Evolutionary conservation across 306 rosid genomes (phyloP).

Genomic region (Vachellia pachyceras): DNA sequence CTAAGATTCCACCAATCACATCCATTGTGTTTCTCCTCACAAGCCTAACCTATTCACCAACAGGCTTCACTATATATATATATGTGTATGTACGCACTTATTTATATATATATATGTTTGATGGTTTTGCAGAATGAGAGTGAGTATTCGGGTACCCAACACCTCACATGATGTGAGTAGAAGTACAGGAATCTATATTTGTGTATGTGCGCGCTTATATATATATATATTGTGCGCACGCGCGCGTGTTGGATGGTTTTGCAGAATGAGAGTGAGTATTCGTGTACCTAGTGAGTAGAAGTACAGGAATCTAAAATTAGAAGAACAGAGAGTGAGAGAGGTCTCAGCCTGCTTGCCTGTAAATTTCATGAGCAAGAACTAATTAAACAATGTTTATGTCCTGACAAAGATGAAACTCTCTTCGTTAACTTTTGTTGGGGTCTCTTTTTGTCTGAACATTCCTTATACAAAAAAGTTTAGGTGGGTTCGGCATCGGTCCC

Average conservation of each 20-base stretch:
- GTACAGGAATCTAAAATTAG: not conserved
- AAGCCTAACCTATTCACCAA: not conserved
- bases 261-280: not conserved
- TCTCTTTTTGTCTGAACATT: not conserved
- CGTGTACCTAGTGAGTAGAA: not conserved
- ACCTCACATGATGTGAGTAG: slow-evolving; percentile 21
- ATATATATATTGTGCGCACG: no score
- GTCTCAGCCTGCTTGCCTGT: not conserved
- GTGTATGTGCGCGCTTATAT: not conserved
- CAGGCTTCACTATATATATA: not conserved
- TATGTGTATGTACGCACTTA: not conserved
- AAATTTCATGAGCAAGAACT: not conserved
- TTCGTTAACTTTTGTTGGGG: not conserved
- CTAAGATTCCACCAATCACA: slow-evolving; percentile 21
- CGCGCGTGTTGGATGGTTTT: not conserved
- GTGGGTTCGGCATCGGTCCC: no score
- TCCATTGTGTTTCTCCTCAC: not conserved
- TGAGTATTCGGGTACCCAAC: slow-evolving; percentile 6
- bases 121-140: not conserved
- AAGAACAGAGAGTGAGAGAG: not conserved
- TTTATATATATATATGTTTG: not conserved
- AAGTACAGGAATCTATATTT: no score
- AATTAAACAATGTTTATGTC: not conserved
- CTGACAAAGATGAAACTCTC: not conserved
- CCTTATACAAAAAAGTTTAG: no score